Conservation (phyloP, 768 basidiomycete genomes). For the Leucosporidium creatinivorum region DNA sequence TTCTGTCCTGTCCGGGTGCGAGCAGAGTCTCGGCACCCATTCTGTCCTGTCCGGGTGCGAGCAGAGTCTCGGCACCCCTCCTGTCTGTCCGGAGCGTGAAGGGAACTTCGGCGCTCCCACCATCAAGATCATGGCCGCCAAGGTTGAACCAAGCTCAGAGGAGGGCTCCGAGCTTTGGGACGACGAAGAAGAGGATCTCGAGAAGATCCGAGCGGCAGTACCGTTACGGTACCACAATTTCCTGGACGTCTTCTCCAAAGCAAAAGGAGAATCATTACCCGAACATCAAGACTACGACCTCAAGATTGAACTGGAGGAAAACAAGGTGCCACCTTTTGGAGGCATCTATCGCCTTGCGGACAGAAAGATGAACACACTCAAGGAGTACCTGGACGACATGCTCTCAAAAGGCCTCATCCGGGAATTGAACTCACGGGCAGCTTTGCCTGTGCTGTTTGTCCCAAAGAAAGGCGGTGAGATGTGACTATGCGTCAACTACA, state of each 20-base stretch:
- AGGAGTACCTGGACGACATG: slow-evolving; percentile 43
- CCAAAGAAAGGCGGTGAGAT: slow-evolving; percentile 24
- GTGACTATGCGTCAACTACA: slow-evolving; percentile 29
- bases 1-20: no score
- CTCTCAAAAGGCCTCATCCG: slow-evolving; percentile 44
- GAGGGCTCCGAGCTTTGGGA: no score
- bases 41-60: no score
- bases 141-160: no score
- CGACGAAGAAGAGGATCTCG: no score
- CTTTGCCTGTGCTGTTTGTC: slow-evolving; percentile 24
- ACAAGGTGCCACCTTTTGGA: slow-evolving; percentile 36
- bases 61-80: no score
- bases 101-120: no score
- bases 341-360: slow-evolving; percentile 43
- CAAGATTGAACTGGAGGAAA: slow-evolving; percentile 42
- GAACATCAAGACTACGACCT: slow-evolving; percentile 43
- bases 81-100: no score
- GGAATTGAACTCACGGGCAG: slow-evolving; percentile 18
- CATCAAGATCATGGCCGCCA: no score
- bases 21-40: no score
- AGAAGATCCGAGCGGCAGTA: no score
- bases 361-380: slow-evolving; percentile 41
- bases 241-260: slow-evolving; percentile 39
- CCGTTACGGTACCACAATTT: slow-evolving; percentile 40
- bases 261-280: slow-evolving; percentile 40